Conservation (phyloP, 139 green algal species). For the Trebouxia sp. region DNA sequence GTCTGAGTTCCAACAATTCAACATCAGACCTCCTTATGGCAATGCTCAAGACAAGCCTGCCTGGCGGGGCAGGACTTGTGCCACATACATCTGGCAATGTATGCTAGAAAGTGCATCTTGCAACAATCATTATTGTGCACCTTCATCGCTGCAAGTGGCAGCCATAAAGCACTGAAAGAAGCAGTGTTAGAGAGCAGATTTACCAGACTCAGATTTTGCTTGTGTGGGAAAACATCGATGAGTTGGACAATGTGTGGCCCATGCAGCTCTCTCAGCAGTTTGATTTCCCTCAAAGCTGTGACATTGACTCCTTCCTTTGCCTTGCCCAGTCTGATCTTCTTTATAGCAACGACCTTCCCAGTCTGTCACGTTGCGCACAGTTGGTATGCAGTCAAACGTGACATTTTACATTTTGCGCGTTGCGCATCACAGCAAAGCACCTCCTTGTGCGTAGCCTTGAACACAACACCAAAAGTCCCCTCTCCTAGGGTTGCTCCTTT, state of each 20-base stretch:
- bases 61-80: neutral
- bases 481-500: constrained; percentile 72
- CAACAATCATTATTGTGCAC: no score
- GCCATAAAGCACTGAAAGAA: neutral
- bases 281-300: constrained; percentile 90
- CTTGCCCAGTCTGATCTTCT: constrained; percentile 79
- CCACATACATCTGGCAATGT: no score
- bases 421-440: constrained; percentile 48
- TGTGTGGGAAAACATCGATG: constrained; percentile 79
- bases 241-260: constrained; percentile 76
- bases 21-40: neutral
- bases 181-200: constrained; percentile 9
- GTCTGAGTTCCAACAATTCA: neutral
- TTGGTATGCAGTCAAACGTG: neutral
- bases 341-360: constrained; percentile 84
- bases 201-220: constrained; percentile 61
- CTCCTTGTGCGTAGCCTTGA: constrained; percentile 79
- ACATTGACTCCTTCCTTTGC: constrained; percentile 85
- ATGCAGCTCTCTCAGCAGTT: constrained; percentile 84
- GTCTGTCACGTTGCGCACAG: constrained; percentile 58
- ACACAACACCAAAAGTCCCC: constrained; percentile 81
- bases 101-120: no score
- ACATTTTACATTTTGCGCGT: no score
- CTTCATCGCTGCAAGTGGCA: neutral
- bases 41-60: neutral